phyloP scores from a whole-genome alignment of 1,284 basidiomycete species.

The Schizophyllum commune region DNA sequence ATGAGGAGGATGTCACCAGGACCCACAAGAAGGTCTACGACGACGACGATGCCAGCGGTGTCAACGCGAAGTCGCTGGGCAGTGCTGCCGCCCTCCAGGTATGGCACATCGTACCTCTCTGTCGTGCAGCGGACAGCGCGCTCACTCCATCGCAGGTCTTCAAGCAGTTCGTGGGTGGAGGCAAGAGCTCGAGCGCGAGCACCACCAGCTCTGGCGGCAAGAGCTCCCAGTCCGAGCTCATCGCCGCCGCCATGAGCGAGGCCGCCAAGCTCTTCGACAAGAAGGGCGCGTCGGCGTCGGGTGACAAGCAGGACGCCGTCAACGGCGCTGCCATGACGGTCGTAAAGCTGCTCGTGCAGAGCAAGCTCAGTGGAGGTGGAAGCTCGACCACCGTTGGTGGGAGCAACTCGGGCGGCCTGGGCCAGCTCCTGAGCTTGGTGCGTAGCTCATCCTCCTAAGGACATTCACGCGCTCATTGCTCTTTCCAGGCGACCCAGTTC shows the following conservation, averaged over 20 bases:
- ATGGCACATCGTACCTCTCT: not conserved
- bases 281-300: not conserved
- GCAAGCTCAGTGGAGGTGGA: not conserved
- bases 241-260: not conserved
- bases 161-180: not conserved
- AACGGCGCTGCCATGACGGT: not conserved
- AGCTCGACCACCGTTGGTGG: not conserved
- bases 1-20: not conserved
- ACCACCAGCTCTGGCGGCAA: not conserved
- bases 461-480: not conserved
- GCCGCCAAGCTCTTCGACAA: not conserved
- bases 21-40: not conserved
- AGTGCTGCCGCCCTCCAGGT: not conserved
- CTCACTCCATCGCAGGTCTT: not conserved
- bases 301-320: not conserved
- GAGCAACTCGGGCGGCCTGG: not conserved
- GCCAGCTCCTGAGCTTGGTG: not conserved
- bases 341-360: not conserved
- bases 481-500: not conserved
- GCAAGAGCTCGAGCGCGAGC: not conserved
- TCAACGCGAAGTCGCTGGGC: not conserved
- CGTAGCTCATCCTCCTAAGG: not conserved
- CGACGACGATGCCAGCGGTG: not conserved
- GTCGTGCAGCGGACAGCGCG: not conserved
- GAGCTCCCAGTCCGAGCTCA: not conserved